phyloP scores from a whole-genome alignment of 805 yeast species.

The Barnettozyma pratensis region DNA sequence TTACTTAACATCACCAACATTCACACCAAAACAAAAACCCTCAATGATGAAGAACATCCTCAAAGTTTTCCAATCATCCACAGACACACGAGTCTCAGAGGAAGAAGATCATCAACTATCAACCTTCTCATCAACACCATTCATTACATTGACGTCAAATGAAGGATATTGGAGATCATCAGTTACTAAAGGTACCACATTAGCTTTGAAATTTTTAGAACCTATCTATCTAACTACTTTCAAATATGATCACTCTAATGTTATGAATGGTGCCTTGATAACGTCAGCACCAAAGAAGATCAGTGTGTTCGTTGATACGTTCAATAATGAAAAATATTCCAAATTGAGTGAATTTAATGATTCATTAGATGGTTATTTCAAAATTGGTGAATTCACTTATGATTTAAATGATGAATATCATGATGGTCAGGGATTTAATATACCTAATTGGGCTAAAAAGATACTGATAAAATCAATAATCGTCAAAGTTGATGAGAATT shows the following conservation, averaged over 20 bases:
- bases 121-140: slow-evolving; percentile 15
- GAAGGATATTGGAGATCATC: slow-evolving; percentile 24
- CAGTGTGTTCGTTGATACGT: slow-evolving; percentile 20
- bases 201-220: slow-evolving; percentile 34
- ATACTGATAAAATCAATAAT: slow-evolving; percentile 29
- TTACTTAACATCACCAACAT: slow-evolving; percentile 30
- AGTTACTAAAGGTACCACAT: slow-evolving; percentile 8
- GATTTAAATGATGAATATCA: slow-evolving; percentile 15
- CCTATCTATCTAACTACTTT: slow-evolving; percentile 34
- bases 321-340: not conserved
- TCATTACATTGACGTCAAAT: slow-evolving; percentile 16
- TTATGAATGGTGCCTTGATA: slow-evolving; percentile 32
- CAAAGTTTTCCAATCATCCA: not conserved
- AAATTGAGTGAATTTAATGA: slow-evolving; percentile 3
- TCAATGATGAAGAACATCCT: not conserved
- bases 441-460: slow-evolving; percentile 29
- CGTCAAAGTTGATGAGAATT: slow-evolving; percentile 28
- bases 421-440: slow-evolving; percentile 24
- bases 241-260: slow-evolving; percentile 32
- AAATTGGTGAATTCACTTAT: slow-evolving; percentile 27
- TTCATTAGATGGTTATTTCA: slow-evolving; percentile 13
- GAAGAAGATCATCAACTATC: not conserved
- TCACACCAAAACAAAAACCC: slow-evolving; percentile 13
- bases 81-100: not conserved
- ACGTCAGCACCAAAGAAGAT: slow-evolving; percentile 35